Percentiles rank a stretch among this genome's conserved stretches.
These are phyloP conservation scores for Lactarius evosmus DNA, from an alignment of 768 basidiomycete genomes.

Conservation along the genomic window DNA sequence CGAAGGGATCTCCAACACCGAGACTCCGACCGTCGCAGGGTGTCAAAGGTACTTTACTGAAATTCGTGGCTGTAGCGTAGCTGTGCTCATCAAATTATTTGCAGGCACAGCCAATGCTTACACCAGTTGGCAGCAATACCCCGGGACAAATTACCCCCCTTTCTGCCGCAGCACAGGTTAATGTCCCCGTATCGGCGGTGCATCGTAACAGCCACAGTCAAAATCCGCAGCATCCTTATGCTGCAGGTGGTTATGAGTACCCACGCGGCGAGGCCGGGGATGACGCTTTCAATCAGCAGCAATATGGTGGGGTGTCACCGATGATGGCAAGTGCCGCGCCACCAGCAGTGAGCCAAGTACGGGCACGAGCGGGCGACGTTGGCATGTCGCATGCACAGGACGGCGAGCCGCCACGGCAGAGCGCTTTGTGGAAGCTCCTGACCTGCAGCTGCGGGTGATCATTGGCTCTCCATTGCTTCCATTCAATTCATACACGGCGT, in stretches of 20 bases:
- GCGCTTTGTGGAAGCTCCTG: conserved; percentile 61
- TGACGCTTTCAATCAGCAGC: conserved; percentile 57
- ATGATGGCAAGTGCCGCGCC: conserved; percentile 75
- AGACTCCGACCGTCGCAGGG: conserved; percentile 62
- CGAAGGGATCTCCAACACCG: conserved; percentile 55
- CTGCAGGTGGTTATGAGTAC: conserved; percentile 63
- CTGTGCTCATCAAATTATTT: conserved; percentile 65
- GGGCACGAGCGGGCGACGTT: conserved; percentile 65
- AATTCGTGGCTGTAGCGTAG: conserved; percentile 67
- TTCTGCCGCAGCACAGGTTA: conserved; percentile 71
- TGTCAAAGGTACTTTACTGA: conserved; percentile 61
- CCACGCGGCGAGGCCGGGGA: conserved; percentile 41
- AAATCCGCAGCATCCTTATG: conserved; percentile 66
- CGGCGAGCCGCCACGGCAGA: conserved; percentile 49
- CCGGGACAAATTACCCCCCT: conserved; percentile 65
- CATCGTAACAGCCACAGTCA: conserved; percentile 43
- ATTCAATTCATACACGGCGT: conserved; percentile 15
- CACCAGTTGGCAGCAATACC: conserved; percentile 47
- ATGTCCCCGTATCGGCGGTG: conserved; percentile 59
- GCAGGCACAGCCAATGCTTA: conserved; percentile 54
- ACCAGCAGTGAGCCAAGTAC: conserved; percentile 68
- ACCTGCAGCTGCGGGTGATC: conserved; percentile 71
- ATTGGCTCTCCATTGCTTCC: neutral
- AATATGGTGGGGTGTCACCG: conserved; percentile 76
- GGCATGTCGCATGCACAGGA: conserved; percentile 63